These are phyloP conservation scores for Prunus mongolica DNA, from an alignment of 306 rosid species.

Conservation along the genomic window DNA sequence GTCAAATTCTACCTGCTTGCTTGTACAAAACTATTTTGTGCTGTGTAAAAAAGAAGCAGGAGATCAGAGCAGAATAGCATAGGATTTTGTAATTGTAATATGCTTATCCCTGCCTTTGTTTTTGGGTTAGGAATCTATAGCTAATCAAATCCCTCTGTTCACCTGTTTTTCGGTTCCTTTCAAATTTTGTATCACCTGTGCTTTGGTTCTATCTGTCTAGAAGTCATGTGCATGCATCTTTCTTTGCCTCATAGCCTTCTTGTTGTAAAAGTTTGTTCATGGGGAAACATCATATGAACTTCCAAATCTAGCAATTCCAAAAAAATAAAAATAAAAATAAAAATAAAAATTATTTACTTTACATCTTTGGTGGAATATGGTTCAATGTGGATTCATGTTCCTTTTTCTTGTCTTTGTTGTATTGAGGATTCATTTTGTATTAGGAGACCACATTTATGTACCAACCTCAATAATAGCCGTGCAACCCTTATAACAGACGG, in stretches of 20 bases:
- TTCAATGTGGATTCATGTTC: neutral
- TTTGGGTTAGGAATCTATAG: slow-evolving; percentile 55
- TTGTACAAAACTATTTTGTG: neutral
- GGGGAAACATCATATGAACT: neutral
- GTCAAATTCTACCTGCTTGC: neutral
- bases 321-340: no score
- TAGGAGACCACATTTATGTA: no score
- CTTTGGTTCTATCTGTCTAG: neutral
- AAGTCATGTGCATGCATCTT: neutral
- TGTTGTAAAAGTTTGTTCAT: neutral
- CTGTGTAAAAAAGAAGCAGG: slow-evolving; percentile 16
- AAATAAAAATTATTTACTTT: neutral
- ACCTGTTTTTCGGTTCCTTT: neutral
- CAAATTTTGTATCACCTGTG: neutral
- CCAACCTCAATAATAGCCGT: no score
- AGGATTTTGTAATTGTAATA: slow-evolving; percentile 35
- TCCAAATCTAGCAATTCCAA: neutral
- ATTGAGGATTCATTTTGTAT: no score
- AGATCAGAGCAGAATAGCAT: slow-evolving; percentile 22
- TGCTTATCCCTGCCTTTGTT: slow-evolving; percentile 65
- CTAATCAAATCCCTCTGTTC: slow-evolving; percentile 31
- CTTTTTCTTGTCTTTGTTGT: neutral
- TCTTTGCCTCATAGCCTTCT: neutral
- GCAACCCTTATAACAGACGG: no score
- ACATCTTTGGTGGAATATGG: neutral